Evolutionary conservation across 306 rosid species (phyloP).

Genomic region (Pterocarpus santalinus): DNA sequence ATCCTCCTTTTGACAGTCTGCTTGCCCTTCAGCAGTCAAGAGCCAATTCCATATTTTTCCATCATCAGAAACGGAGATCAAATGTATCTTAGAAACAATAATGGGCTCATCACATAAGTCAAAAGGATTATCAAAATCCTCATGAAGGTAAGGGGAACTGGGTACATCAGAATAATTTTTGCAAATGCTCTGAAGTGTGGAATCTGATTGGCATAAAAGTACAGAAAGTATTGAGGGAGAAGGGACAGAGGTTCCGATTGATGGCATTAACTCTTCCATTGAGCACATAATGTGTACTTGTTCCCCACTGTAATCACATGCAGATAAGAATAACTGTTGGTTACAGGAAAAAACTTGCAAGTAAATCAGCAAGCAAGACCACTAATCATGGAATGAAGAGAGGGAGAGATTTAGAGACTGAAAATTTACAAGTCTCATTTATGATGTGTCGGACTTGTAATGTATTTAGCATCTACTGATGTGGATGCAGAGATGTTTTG

Average conservation of each 20-base stretch:
- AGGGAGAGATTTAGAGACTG: not conserved
- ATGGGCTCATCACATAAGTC: constrained; percentile 70
- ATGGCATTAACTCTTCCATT: constrained; percentile 95
- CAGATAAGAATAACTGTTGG: constrained; percentile 48
- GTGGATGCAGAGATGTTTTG: constrained; percentile 34
- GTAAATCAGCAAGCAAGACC: constrained; percentile 32
- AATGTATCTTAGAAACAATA: constrained; percentile 71
- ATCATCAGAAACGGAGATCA: constrained; percentile 94
- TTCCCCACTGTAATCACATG: constrained; percentile 71
- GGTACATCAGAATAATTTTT: constrained; percentile 72
- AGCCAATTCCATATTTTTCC: constrained; percentile 99
- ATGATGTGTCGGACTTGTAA: not conserved
- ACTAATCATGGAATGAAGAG: constrained; percentile 31
- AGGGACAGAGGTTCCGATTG: constrained; percentile 89
- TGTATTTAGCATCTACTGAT: constrained; percentile 4
- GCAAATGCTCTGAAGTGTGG: constrained; percentile 73
- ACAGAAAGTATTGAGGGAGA: constrained; percentile 83
- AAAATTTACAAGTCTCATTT: not conserved
- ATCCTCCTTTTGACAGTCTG: constrained; percentile 61
- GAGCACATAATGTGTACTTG: constrained; percentile 87
- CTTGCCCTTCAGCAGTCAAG: constrained; percentile 76
- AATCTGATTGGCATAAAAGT: constrained; percentile 81
- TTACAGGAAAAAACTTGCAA: constrained; percentile 7
- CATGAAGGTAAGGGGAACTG: constrained; percentile 66
- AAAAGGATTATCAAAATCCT: constrained; percentile 90